phyloP scores from a whole-genome alignment of 495 filamentous ascomycete genomes.

The Chlorociboria aeruginascens region DNA sequence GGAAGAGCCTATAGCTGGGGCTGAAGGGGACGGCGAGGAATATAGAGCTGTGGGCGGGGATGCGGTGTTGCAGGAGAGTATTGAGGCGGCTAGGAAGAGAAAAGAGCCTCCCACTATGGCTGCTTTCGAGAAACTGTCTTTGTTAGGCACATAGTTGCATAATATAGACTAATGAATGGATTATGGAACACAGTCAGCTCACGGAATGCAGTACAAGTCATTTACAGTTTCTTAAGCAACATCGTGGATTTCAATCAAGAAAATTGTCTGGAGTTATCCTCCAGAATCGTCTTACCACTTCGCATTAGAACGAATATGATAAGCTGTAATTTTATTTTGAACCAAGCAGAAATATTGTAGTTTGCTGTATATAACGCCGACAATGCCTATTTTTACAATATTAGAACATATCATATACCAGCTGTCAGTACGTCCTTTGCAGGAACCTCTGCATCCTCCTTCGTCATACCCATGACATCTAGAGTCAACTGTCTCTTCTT shows the following conservation, averaged over 20 bases:
- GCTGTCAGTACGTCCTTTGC: background rate
- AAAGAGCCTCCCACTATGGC: constrained; percentile 34
- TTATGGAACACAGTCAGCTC: background rate
- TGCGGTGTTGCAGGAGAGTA: constrained; percentile 35
- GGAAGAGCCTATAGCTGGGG: constrained; percentile 9
- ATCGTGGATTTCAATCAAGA: background rate
- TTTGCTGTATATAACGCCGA: constrained; percentile 13
- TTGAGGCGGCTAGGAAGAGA: constrained; percentile 31
- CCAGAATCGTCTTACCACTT: too few species aligned
- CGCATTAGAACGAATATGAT: too few species aligned
- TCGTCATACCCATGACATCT: constrained; percentile 18
- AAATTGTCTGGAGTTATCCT: too few species aligned
- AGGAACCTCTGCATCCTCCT: constrained; percentile 1
- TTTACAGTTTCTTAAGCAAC: background rate
- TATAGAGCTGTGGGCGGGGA: constrained; percentile 30
- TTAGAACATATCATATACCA: constrained; percentile 13
- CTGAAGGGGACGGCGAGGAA: constrained; percentile 14
- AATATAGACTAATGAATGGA: background rate
- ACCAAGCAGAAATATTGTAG: constrained; percentile 12
- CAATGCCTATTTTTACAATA: constrained; percentile 12
- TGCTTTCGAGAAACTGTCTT: constrained; percentile 39
- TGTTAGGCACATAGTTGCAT: constrained; percentile 29
- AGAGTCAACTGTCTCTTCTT: constrained; percentile 33
- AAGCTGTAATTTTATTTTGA: background rate
- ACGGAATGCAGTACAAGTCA: background rate